Percentiles rank a stretch among this genome's conserved stretches.
These are phyloP conservation scores for Arthrobotrys sinensis DNA, from an alignment of 2,329 filamentous ascomycete species.

Conservation along the genomic window DNA sequence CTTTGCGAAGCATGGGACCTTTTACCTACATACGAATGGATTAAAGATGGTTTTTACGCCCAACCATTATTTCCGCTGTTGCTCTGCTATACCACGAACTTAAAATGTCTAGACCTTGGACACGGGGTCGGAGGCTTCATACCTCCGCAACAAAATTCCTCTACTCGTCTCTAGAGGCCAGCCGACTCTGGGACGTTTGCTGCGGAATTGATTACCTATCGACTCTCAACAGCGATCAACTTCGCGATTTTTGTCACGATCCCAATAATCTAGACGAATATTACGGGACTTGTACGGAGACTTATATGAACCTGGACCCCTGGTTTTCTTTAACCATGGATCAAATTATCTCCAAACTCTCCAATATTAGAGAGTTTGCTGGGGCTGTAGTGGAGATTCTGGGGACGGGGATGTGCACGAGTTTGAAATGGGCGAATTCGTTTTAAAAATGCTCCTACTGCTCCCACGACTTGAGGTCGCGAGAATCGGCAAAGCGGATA, in stretches of 20 bases:
- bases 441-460: neutral
- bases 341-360: neutral
- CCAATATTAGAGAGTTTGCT: neutral
- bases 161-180: too few relatives aligned
- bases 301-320: too few relatives aligned
- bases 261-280: too few relatives aligned
- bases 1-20: neutral
- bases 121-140: too few relatives aligned
- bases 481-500: neutral
- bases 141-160: too few relatives aligned
- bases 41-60: slow-evolving; percentile 1
- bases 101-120: too few relatives aligned
- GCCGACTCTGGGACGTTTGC: too few relatives aligned
- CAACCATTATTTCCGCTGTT: slow-evolving; percentile 1
- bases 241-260: too few relatives aligned
- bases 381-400: neutral
- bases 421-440: neutral
- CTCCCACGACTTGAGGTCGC: neutral
- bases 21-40: neutral
- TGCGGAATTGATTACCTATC: too few relatives aligned
- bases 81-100: slow-evolving; percentile 3
- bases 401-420: neutral
- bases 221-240: too few relatives aligned
- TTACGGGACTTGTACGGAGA: too few relatives aligned
- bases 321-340: neutral